Evolutionary conservation across 2,329 filamentous ascomycete genomes (phyloP).

Genomic region (Corynespora cassiicola): DNA sequence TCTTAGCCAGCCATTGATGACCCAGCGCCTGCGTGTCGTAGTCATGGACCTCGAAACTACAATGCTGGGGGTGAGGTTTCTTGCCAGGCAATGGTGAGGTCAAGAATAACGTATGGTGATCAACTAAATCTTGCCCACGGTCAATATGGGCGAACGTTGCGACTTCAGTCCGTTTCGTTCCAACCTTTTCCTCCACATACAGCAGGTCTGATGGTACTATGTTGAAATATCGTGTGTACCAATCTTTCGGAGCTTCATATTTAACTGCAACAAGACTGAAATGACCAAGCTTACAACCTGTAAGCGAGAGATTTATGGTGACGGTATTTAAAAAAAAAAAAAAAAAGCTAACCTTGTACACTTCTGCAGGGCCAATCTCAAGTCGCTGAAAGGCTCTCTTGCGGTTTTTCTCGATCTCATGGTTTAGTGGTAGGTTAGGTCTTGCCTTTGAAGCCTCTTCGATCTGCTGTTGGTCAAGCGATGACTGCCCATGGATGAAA

Average conservation of each 20-base stretch:
- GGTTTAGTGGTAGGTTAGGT: constrained; percentile 24
- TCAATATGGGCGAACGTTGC: constrained; percentile 60
- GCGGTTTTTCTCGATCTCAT: constrained; percentile 48
- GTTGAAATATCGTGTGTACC: constrained; percentile 51
- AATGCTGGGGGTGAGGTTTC: constrained; percentile 64
- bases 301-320: too few relatives aligned
- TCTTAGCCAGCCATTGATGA: constrained; percentile 68
- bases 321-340: too few relatives aligned
- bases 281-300: too few relatives aligned
- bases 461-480: too few relatives aligned
- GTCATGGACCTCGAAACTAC: constrained; percentile 71
- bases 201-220: constrained; percentile 49
- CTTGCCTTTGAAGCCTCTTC: constrained; percentile 50
- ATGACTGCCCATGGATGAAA: constrained; percentile 62
- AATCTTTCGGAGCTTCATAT: constrained; percentile 40
- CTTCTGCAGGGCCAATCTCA: constrained; percentile 49
- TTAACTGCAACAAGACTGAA: constrained; percentile 44
- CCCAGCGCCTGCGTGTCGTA: constrained; percentile 72
- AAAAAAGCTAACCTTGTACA: constrained; percentile 43
- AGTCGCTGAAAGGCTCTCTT: constrained; percentile 49
- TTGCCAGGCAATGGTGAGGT: constrained; percentile 20
- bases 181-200: constrained; percentile 24
- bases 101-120: constrained; percentile 62
- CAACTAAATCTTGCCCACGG: constrained; percentile 52
- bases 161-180: constrained; percentile 33